Evolutionary conservation across 2,329 filamentous ascomycete species (phyloP), one percentile per base, ranked within the genome.

Genomic region (Colletotrichum noveboracense): DNA sequence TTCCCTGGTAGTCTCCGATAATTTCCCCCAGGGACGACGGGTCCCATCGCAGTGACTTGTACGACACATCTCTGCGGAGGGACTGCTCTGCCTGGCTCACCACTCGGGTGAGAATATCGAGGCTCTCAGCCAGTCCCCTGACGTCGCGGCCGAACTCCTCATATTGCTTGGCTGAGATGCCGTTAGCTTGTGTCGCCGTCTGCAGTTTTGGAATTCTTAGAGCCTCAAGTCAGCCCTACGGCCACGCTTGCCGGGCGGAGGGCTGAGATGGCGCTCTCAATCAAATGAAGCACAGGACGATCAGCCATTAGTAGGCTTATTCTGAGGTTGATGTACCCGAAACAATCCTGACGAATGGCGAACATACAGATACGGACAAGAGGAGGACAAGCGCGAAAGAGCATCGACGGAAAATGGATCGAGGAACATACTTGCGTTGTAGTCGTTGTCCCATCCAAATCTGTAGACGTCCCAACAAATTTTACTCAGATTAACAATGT

Each of bases 381-480:
- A 21, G n/a, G n/a, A 52, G 12, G n/a, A 52, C 6, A 52, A 21
- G n/a, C n/a, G 43, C 43, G 43, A 21, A 52, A 21, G 10, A 13
- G 43, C 6, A 52, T 52, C n/a, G 34, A 55, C 26, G 26, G 26
- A 16, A 18, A 7, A 38, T 64, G 28, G 28, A 30, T 34, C 61
- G 34, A 14, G 28, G 61, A 36, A 64, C 61, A 64, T 64, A 84
- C 82, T 81, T 76, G 82, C 82, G 77, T 81, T 83, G 66, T 77
- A 76, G 69, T 84, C 82, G 12, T 83, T 80, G 18, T 77, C 78
- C 82, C 82, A 84, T 43, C 82, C 82, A 34, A 78, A 80, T 14
- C 72, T 79, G 66, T 83, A 84, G 13, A 84, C 73, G 18, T 84
- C 79, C 82, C 83, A 84, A 56, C 82, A 82, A 64, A 84, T 65